Base-by-base conservation (phyloP, 257 asterid genomes). In the Solanum boliviense region DNA sequence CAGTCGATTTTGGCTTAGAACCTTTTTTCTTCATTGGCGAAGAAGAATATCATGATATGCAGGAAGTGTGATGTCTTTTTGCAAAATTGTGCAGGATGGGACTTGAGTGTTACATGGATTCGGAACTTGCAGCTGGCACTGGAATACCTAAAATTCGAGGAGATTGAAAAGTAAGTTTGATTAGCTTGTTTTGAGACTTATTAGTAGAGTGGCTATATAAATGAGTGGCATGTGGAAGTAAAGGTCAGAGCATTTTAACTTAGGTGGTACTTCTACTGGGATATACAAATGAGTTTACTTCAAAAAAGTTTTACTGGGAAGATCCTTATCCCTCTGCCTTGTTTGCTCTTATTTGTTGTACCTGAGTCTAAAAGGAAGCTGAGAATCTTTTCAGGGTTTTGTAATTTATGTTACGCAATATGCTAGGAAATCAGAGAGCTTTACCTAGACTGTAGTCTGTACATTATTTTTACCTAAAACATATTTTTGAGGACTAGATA, bases 81-180 rank as follows among this genome's bases (percentile, higher is more conserved):
- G 48, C 44, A 38, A 62, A 68, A 58, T 36, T 88, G 91, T 92
- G 88, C 95, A 97, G 99, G 95, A 67, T 95, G 98, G 99, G 93
- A 93, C 88, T 91, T 95, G 95, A 93, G 92, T 75, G 74, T 92
- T 87, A 90, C 96, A 87, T 94, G 97, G 87, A 94, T 95, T 87
- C 94, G 99, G 86, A 94, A 91, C 90, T 90, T 97, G 93, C 98
- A 97, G 93, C 89, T 95, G 94, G 98, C 98, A 70, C 91, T 97
- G 93, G 89, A 92, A 87, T 97, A 94, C 93, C 93, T 95, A 90
- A 96, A 93, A 88, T 94, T 97, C 87, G 98, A 94, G 74, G 96
- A 95, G 89, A 93, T 95, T 83, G 94, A 94, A 92, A 95, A 90
- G 99, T 97, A 92, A 93, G 98, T 74, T 76, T 84, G 72, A 74